phyloP scores from a whole-genome alignment of 148 eudicot species.

The Fallopia convolvulus region DNA sequence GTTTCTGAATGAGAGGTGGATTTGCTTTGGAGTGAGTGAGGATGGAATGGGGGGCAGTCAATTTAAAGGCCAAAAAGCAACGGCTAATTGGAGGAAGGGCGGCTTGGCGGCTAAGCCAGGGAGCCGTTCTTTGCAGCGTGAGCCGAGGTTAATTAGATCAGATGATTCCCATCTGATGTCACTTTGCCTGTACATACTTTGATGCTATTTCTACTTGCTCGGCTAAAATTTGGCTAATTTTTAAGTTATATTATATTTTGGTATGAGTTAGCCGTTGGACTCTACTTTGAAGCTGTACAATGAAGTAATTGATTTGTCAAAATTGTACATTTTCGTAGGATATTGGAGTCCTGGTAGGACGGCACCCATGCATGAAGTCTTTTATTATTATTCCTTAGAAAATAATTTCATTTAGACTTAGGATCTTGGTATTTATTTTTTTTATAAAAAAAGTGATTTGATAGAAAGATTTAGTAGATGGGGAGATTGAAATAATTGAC shows the following conservation, averaged over 20 bases:
- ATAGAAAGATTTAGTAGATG: no score
- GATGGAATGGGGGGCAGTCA: background rate
- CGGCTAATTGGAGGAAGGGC: background rate
- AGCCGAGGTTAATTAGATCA: background rate
- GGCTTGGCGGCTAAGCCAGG: background rate
- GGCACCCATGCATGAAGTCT: background rate
- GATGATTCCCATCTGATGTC: background rate
- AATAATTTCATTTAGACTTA: no score
- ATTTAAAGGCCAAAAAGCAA: background rate
- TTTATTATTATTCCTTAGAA: background rate
- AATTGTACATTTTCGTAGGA: background rate
- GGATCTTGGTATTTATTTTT: no score
- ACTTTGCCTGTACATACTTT: no score
- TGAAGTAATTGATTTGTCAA: background rate
- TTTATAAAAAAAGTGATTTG: no score
- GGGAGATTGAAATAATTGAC: no score
- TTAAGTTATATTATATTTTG: no score
- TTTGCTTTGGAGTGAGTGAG: background rate
- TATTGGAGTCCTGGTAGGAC: background rate
- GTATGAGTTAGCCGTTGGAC: background rate
- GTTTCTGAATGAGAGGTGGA: background rate
- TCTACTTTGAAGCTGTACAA: background rate
- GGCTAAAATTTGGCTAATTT: no score
- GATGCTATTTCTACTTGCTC: background rate
- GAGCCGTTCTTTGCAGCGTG: background rate